Base-by-base conservation (phyloP, 768 basidiomycete genomes). In the Fibroporia radiculosa region DNA sequence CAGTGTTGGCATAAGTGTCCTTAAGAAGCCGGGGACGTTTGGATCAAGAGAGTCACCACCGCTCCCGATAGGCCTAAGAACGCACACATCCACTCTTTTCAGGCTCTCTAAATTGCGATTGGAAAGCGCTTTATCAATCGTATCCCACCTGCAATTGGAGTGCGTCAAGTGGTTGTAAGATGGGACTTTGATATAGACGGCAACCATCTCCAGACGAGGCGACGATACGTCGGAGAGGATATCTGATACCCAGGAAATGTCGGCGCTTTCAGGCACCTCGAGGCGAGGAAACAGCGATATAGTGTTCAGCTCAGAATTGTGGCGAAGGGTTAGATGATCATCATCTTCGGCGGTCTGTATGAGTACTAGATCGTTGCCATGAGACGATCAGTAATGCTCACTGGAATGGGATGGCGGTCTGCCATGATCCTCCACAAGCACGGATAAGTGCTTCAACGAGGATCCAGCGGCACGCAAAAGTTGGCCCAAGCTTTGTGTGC, bases 261-360 rank as follows among this genome's bases (percentile, higher is more conserved):
- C 42, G 19, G n/a, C 6, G 22, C 12, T 11, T 19, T 44, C 29
- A 14, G 16, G 11, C 4, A 23, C 16, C 18, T 44, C 42, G 11
- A 44, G 42, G 13, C 42, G 42, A 11, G 27, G 19, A n/a, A 44
- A 19, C n/a, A 44, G 19, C 12, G 32, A 33, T 23, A 44, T n/a
- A 6, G 32, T 10, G 3, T 24, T 18, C 4, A 44, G 42, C 13
- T 22, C 20, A 7, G 42, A 13, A 25, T 44, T 44, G 18, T 19
- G 5, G 32, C 32, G 14, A 16, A 44, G 42, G 33, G 33, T 25
- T 6, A 44, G 19, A 26, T 4, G 10, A 12, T 25, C 32, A 10
- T 35, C 32, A 14, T 24, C 42, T 44, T n/a, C n/a, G 29, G 29
- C 10, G n/a, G n/a, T n/a, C 10, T 8, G n/a, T 31, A 31, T 31